Evolutionary conservation across 257 asterid species (phyloP).

Genomic region (Osmanthus fragrans): DNA sequence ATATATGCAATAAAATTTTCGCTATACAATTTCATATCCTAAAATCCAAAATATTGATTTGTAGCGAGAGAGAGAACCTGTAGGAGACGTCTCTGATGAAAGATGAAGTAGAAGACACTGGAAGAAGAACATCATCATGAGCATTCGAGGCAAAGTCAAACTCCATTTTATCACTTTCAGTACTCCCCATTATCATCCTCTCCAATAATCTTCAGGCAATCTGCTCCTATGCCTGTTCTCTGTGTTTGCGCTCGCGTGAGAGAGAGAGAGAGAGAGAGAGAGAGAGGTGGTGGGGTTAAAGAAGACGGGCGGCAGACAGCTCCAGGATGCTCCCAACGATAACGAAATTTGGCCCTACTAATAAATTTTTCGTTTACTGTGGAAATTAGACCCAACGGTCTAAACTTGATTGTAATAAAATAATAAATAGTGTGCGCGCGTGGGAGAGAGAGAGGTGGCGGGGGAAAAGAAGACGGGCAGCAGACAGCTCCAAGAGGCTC

Average conservation of each 20-base stretch:
- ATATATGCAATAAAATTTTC: too few species aligned
- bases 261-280: too few species aligned
- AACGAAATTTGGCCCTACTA: neutral
- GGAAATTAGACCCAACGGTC: neutral
- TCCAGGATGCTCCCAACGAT: neutral
- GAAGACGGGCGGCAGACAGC: neutral
- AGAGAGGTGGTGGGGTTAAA: neutral
- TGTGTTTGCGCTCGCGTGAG: neutral
- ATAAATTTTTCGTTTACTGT: too few species aligned
- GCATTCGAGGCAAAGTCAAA: neutral
- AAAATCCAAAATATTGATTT: too few species aligned
- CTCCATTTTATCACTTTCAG: neutral
- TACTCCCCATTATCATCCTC: neutral
- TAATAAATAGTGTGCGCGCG: neutral
- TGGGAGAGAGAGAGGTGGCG: neutral
- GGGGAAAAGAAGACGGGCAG: neutral
- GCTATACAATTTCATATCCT: too few species aligned
- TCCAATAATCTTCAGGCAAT: neutral
- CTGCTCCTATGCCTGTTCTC: neutral
- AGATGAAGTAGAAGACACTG: neutral
- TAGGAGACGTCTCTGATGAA: neutral
- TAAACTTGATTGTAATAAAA: neutral
- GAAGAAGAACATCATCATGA: neutral
- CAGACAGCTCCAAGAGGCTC: neutral
- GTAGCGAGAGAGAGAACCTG: neutral